phyloP scores from a whole-genome alignment of 331 rosid genomes.

The Spiraea crenata region DNA sequence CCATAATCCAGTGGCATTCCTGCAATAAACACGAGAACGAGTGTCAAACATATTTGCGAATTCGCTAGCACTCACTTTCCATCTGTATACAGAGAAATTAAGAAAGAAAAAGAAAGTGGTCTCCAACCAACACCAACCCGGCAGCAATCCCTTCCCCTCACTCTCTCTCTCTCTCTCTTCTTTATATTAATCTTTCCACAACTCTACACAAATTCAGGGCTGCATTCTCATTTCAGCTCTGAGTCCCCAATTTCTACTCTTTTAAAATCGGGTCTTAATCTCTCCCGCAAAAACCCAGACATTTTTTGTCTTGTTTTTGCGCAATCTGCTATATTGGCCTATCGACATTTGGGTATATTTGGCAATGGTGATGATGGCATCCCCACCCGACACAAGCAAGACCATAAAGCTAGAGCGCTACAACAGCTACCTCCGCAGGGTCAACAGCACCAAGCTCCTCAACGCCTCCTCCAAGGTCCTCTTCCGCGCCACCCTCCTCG shows the following conservation, averaged over 20 bases:
- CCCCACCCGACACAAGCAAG: conserved; percentile 89
- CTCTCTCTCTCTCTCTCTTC: conserved; percentile 15
- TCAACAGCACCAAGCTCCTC: conserved; percentile 84
- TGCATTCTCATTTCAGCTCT: conserved; percentile 41
- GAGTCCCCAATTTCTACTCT: conserved; percentile 8
- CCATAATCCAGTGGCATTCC: background rate
- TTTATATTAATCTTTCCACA: conserved; percentile 53
- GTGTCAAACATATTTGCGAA: background rate
- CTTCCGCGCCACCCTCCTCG: conserved; percentile 76
- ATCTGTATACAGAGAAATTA: conserved; percentile 40
- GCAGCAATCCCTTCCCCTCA: background rate
- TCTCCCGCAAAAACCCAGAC: background rate
- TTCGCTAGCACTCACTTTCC: conserved; percentile 41
- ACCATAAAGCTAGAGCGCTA: conserved; percentile 81
- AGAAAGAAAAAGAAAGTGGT: conserved; percentile 47
- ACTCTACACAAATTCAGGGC: conserved; percentile 46
- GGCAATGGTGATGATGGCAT: conserved; percentile 66
- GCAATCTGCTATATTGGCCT: background rate
- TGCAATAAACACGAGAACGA: background rate
- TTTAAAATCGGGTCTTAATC: background rate
- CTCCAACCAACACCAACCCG: conserved; percentile 54
- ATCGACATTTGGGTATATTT: background rate
- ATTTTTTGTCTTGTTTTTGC: background rate
- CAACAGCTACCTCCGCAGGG: conserved; percentile 76
- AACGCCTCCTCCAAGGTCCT: conserved; percentile 89